Evolutionary conservation across 352 stramenopile species (phyloP), one percentile per base, ranked within the genome.

Genomic region (Paralagenidium karlingii): DNA sequence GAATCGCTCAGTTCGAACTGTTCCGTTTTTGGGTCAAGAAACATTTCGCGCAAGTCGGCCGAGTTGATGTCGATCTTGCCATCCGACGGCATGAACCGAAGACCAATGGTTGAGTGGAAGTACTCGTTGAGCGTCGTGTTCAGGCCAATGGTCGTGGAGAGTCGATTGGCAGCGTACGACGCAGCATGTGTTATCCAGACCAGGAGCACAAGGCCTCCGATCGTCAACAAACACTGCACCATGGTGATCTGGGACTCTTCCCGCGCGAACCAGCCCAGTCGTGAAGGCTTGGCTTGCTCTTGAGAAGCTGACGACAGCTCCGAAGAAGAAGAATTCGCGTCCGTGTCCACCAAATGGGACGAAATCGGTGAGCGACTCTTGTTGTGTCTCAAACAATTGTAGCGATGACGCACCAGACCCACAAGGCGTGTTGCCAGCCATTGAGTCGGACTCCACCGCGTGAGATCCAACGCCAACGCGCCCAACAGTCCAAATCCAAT

Each of bases 81-180:
- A 12, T 24, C 36, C 12, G 29, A 43, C 3, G 53, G 45, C 34
- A 55, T 50, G 24, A 58, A 63, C 25, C 65, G 45, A 22, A 60
- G 24, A 0, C 63, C 63, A 13, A 46, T 21, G 12, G 58, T 12
- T 20, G 76, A 24, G 1, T 61, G 53, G 15, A 69, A 24, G 12
- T 60, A 55, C 43, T 80, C 68, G 27, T 53, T 69, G 24, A 82
- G 54, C 18, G 68, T 56, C 18, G 63, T 49, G 28, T 82, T 82
- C 32, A 68, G 53, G 10, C 58, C 68, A 13, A 78, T 55, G 30
- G 77, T 47, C 8, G 63, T 65, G 20, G 73, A 43, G 1, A 60
- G 43, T 1, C 43, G 43, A 1, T 36, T 54, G 38, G 34, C 57
- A 12, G 32, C 20, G 12, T 48, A 38, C 11, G 39, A 45, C 1